Conservation (phyloP, 208 protist genomes). For the Acanthamoeba castellanii region DNA sequence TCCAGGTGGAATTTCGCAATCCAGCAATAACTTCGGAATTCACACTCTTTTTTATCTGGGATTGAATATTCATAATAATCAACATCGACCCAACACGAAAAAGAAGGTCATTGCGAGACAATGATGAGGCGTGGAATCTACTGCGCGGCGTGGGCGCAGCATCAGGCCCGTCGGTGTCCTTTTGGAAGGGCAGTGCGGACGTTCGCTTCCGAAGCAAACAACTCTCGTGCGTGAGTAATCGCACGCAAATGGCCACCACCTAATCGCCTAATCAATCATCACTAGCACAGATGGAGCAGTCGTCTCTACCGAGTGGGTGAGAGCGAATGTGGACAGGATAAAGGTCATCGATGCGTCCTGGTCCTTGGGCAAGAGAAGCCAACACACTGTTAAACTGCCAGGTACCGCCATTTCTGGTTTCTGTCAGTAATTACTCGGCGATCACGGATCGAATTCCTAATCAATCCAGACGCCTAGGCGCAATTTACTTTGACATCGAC, state of each 20-base stretch:
- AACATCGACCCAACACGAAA: too few relatives aligned
- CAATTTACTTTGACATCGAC: constrained; percentile 62
- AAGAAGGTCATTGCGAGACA: too few relatives aligned
- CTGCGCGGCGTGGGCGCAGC: too few relatives aligned
- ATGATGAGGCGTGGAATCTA: too few relatives aligned
- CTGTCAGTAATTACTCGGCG: too few relatives aligned
- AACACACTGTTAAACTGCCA: constrained; percentile 14
- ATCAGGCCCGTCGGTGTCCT: too few relatives aligned
- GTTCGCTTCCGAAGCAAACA: too few relatives aligned
- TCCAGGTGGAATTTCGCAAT: background rate
- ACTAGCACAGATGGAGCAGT: background rate
- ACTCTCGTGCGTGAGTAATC: too few relatives aligned
- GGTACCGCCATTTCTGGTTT: background rate
- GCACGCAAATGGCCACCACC: background rate
- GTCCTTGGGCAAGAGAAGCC: background rate
- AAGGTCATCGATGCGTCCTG: constrained; percentile 49
- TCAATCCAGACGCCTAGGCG: background rate
- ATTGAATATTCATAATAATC: too few relatives aligned
- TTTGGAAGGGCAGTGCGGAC: too few relatives aligned
- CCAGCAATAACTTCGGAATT: too few relatives aligned
- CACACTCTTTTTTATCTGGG: too few relatives aligned
- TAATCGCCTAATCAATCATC: background rate
- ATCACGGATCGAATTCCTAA: background rate
- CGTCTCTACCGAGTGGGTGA: constrained; percentile 25
- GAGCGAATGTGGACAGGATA: background rate